Evolutionary conservation across 2,329 filamentous ascomycete genomes (phyloP), one percentile per base, ranked within the genome.

Genomic region (Aspergillus ustus): DNA sequence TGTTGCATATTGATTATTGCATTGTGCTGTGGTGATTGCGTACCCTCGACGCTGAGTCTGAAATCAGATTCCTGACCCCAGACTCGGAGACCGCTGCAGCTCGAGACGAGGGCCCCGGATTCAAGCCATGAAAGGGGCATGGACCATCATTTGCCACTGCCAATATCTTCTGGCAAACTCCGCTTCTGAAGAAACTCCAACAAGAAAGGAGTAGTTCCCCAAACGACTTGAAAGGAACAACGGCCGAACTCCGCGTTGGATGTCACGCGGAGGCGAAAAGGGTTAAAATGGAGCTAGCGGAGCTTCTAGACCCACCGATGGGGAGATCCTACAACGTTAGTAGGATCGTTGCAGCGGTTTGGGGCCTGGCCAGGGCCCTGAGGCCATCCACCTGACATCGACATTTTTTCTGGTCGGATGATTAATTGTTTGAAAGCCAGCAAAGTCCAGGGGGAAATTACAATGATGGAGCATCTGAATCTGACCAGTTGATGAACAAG

Each of bases 301-400:
- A 15, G 48, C 29, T 53, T 50, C 22, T 34, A 28, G 50, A 57
- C 55, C 61, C 51, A 53, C 44, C 55, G 51, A 46, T 52, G 25
- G 55, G 59, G 49, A 60, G 64, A 65, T 65, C 66, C 60, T 56
- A n/a, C n/a, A n/a, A n/a, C n/a, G n/a, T n/a, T n/a, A 52, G 54
- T 54, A 60, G 51, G 63, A 66, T 67, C 60, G 60, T 56, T 67
- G 62, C 60, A 67, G 65, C 63, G 64, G 55, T 64, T 25, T 66
- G 59, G 48, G 61, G 62, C 53, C 66, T 67, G 60, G 66, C 25
- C 25, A 25, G 25, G 4, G 25, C 53, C 64, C 52, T 53, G 48
- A 19, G 45, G 17, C 51, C 60, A 51, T 25, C 60, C 59, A 50
- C 64, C 64, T 67, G 66, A 67, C 60, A 65, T 65, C 62, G 62